A percentile compares a stretch with the other conserved stretches of the same genome.
Conservation (phyloP, 2,329 filamentous ascomycete species). For the Zelopaecilomyces penicillatus region DNA sequence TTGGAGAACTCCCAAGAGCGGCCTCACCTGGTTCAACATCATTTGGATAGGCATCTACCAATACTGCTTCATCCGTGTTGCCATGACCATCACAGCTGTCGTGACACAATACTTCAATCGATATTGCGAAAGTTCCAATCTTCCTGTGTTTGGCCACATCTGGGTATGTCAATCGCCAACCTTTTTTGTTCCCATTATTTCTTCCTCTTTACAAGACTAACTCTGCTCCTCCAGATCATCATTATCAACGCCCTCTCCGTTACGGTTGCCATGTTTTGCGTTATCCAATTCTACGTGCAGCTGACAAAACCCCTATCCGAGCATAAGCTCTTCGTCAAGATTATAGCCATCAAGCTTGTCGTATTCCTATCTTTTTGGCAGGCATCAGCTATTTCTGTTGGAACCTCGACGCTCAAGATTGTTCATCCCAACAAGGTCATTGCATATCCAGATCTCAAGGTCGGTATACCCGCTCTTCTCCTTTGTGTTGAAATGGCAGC, state of each 20-base stretch:
- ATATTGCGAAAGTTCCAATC: constrained; percentile 74
- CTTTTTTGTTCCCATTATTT: too few relatives aligned
- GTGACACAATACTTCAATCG: constrained; percentile 57
- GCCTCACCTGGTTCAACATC: constrained; percentile 85
- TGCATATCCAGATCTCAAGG: constrained; percentile 66
- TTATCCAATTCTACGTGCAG: constrained; percentile 82
- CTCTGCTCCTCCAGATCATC: constrained; percentile 41
- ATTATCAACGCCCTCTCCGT: constrained; percentile 64
- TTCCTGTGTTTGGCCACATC: constrained; percentile 71
- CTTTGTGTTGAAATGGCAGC: constrained; percentile 80
- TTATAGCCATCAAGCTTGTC: constrained; percentile 80
- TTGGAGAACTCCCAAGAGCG: constrained; percentile 68
- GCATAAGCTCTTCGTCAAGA: constrained; percentile 69
- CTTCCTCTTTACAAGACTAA: constrained; percentile 5
- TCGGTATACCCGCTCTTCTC: constrained; percentile 69
- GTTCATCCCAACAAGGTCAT: constrained; percentile 52
- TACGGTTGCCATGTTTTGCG: constrained; percentile 77
- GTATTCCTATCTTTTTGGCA: constrained; percentile 94
- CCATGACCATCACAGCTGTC: constrained; percentile 72
- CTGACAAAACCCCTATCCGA: constrained; percentile 58
- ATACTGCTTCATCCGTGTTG: constrained; percentile 72
- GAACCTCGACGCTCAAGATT: constrained; percentile 52
- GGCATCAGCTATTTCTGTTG: constrained; percentile 41
- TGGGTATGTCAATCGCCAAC: constrained; percentile 49
- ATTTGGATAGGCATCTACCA: constrained; percentile 78